phyloP scores from a whole-genome alignment of 2,329 filamentous ascomycete genomes.

The Penicillium freii region DNA sequence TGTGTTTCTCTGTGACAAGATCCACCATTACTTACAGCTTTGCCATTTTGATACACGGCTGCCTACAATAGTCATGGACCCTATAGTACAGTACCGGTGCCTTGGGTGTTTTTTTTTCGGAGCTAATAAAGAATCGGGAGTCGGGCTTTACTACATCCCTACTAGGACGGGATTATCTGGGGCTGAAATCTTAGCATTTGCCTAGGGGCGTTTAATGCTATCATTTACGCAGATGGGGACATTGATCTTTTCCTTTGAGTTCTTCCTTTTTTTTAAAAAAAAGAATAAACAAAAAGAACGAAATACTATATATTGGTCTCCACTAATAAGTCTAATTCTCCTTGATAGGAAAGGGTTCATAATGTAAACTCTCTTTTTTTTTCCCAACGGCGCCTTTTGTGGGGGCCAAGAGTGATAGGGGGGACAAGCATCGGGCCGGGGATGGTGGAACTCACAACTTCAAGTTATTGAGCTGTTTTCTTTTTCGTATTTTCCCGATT shows the following conservation, averaged over 20 bases:
- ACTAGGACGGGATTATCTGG: not conserved
- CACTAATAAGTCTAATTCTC: not conserved
- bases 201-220: not conserved
- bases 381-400: constrained; percentile 21
- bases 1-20: not conserved
- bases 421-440: constrained; percentile 9
- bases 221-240: not conserved
- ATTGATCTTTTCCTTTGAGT: not conserved
- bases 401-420: constrained; percentile 19
- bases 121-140: not conserved
- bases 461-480: not conserved
- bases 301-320: not conserved
- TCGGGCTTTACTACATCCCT: not conserved
- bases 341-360: not conserved
- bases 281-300: not conserved
- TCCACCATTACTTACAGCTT: constrained; percentile 5
- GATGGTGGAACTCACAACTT: not conserved
- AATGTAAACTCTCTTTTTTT: not conserved
- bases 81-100: not conserved
- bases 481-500: not conserved
- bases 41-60: constrained; percentile 1
- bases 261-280: not conserved
- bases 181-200: not conserved
- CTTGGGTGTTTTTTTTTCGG: not conserved
- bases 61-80: not conserved